phyloP scores from a whole-genome alignment of 192 early-diverging fungal species.

The Martensiomyces pterosporus region DNA sequence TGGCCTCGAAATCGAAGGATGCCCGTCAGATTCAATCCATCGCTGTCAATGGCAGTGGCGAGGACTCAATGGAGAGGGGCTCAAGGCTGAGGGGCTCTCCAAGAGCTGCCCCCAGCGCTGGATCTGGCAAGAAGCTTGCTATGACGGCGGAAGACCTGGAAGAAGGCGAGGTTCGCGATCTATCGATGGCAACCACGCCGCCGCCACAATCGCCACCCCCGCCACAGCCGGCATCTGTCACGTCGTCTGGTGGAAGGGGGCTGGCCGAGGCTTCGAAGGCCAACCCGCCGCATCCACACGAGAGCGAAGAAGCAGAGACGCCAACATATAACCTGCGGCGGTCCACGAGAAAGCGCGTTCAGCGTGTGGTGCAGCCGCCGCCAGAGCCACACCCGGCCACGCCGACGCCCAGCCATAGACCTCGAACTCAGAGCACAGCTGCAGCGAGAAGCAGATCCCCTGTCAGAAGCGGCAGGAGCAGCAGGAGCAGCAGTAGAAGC shows the following conservation, averaged over 20 bases:
- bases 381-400: not conserved
- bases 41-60: too few relatives aligned
- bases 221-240: too few relatives aligned
- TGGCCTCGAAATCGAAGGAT: not conserved
- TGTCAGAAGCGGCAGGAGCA: slow-evolving; percentile 3
- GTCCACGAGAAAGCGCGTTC: slow-evolving; percentile 3
- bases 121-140: too few relatives aligned
- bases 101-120: too few relatives aligned
- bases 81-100: too few relatives aligned
- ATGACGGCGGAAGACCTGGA: not conserved
- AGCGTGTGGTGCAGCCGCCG: not conserved
- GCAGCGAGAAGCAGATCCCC: not conserved
- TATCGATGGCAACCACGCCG: not conserved
- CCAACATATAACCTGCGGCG: not conserved
- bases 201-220: not conserved
- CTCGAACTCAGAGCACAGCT: too few relatives aligned
- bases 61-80: too few relatives aligned
- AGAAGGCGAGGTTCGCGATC: not conserved
- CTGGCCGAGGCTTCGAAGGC: too few relatives aligned
- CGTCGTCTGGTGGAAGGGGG: too few relatives aligned
- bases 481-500: slow-evolving; percentile 8
- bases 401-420: not conserved
- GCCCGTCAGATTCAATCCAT: too few relatives aligned
- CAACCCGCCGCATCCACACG: too few relatives aligned
- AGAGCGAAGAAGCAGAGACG: not conserved